Evolutionary conservation across 208 protist species (phyloP), one percentile per base, ranked within the genome.

Genomic region (Balamuthia mandrillaris): DNA sequence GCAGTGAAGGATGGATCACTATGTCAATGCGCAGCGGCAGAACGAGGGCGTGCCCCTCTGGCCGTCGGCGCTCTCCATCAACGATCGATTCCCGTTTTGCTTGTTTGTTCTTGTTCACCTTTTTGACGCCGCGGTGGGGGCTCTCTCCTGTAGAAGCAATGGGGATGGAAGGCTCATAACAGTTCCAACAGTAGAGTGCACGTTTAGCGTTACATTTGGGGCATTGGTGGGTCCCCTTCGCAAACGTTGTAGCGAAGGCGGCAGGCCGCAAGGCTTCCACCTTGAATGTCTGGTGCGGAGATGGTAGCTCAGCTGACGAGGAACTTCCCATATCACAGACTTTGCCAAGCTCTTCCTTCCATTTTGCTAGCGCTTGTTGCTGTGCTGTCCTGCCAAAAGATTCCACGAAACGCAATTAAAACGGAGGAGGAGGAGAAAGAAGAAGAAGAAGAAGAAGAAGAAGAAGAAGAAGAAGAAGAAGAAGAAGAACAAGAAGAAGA

Each of bases 221-320:
- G 39, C 33, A 83, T 68, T 39, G 70, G 77, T 58, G n/a, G 83
- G 24, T 88, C 63, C 51, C 52, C 39, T 52, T 81, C 61, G 63
- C 31, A 52, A 63, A 81, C 35, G n/a, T 68, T 21, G 21, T 35
- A 78, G 31, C 78, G 78, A 70, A 81, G 52, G 52, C 21, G 45
- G 31, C 33, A 2, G 33, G 35, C 65, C n/a, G 21, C 45, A 58
- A 63, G 63, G 75, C 63, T 72, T 27, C 44, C 31, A 72, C 27
- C 7, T 52, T 21, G 37, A 81, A 44, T 27, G 21, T 54, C 14
- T 86, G n/a, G 54, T 79, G 33, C 21, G 66, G 66, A 7, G 31
- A 82, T 44, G 58, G 41, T 1, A 37, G 29, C 29, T 65, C 2
- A 35, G 54, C 45, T 41, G 37, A n/a, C 16, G 51, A 54, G 16